phyloP scores from a whole-genome alignment of 2,329 filamentous ascomycete genomes.

The Knufia fluminis region DNA sequence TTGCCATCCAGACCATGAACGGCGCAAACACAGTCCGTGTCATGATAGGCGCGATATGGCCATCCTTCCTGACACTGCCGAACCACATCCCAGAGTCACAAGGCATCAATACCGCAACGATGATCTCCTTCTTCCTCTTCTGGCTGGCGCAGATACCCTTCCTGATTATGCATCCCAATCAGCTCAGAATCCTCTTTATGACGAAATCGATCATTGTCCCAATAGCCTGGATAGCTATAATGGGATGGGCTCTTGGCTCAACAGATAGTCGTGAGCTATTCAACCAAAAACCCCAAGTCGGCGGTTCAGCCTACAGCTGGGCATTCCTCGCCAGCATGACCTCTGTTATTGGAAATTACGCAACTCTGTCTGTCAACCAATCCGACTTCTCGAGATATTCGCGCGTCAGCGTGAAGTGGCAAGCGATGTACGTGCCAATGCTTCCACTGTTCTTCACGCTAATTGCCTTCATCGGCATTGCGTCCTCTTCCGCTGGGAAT shows the following conservation, averaged over 20 bases:
- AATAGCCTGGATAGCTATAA: conserved; percentile 51
- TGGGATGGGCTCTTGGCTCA: conserved; percentile 52
- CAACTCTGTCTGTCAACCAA: conserved; percentile 44
- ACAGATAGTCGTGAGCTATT: conserved; percentile 45
- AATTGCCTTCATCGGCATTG: conserved; percentile 45
- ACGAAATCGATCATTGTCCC: conserved; percentile 41
- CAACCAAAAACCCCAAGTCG: conserved; percentile 36
- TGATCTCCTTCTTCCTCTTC: conserved; percentile 38
- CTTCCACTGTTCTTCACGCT: no score
- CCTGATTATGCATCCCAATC: conserved; percentile 35
- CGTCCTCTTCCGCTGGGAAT: conserved; percentile 42
- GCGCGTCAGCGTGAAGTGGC: conserved; percentile 33
- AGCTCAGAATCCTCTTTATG: conserved; percentile 31
- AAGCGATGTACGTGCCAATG: conserved; percentile 34
- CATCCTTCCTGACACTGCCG: conserved; percentile 36
- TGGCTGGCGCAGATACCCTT: conserved; percentile 37
- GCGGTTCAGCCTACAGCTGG: conserved; percentile 45
- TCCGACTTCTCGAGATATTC: conserved; percentile 44
- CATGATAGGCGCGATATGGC: conserved; percentile 47
- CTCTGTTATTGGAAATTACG: conserved; percentile 38
- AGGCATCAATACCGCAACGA: conserved; percentile 37
- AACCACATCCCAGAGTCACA: conserved; percentile 34
- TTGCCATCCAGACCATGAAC: conserved; percentile 30
- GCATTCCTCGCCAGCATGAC: conserved; percentile 13
- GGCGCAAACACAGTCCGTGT: conserved; percentile 39